These are phyloP conservation scores for Ogataea hybrid DNA, from an alignment of 1,139 yeast species.

Conservation along the genomic window DNA sequence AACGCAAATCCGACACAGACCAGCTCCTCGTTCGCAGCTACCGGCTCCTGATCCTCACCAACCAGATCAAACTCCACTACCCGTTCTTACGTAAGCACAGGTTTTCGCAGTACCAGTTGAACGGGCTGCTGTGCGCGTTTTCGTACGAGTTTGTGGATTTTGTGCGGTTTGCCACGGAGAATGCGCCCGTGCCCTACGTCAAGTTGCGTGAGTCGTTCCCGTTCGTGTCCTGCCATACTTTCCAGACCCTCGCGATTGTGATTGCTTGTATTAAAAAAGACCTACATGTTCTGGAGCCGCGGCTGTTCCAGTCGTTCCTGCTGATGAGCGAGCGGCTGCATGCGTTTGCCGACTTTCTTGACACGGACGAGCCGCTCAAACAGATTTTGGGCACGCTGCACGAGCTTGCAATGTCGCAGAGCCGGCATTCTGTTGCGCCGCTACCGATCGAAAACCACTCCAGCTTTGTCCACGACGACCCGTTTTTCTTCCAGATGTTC, in stretches of 20 bases:
- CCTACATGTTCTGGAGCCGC: neutral
- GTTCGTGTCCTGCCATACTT: conserved; percentile 3
- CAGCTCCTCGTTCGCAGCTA: neutral
- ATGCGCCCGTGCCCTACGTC: neutral
- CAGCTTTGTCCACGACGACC: conserved; percentile 2
- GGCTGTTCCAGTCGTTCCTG: neutral
- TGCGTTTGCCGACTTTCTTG: neutral
- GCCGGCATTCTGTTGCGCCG: neutral
- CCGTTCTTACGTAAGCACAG: conserved; percentile 1
- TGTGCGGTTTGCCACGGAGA: neutral
- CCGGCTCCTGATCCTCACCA: conserved; percentile 3
- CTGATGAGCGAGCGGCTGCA: neutral
- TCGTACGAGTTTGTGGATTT: conserved; percentile 3
- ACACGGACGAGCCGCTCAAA: neutral
- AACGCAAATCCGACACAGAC: neutral
- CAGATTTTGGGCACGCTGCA: conserved; percentile 1
- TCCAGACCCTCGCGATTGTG: conserved; percentile 3
- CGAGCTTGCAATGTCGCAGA: conserved; percentile 1
- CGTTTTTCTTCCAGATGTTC: conserved; percentile 6
- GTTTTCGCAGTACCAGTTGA: conserved; percentile 6
- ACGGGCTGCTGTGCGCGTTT: conserved; percentile 1
- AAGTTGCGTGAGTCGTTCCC: conserved; percentile 3
- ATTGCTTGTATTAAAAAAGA: conserved; percentile 4
- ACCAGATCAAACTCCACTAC: conserved; percentile 11
- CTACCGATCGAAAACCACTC: conserved; percentile 4